Evolutionary conservation across 441 rosid species (phyloP).

Genomic region (Arabidopsis hybrid): DNA sequence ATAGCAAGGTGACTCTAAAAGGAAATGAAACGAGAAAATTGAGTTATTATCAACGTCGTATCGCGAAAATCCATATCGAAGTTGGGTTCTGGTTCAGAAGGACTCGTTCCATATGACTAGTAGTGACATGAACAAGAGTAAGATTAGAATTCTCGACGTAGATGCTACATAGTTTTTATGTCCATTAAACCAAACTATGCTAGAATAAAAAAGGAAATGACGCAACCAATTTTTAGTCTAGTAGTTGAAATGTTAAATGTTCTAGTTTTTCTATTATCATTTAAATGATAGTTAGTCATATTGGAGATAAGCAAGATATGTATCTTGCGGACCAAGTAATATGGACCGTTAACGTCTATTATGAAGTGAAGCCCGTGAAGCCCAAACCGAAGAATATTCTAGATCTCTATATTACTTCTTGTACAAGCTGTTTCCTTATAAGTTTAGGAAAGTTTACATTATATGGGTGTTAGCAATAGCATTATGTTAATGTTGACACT

Average conservation of each 20-base stretch:
- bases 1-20: neutral
- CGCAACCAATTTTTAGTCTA: neutral
- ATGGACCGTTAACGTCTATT: too few species aligned
- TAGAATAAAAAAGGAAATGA: neutral
- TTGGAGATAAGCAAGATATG: too few species aligned
- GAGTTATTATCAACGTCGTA: neutral
- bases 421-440: too few species aligned
- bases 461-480: too few species aligned
- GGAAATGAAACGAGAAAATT: conserved; percentile 8
- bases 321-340: too few species aligned
- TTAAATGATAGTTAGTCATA: neutral
- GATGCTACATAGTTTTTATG: neutral
- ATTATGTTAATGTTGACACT: too few species aligned
- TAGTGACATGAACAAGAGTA: conserved; percentile 3
- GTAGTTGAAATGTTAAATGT: neutral
- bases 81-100: neutral
- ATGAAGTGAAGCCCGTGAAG: too few species aligned
- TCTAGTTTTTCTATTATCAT: neutral
- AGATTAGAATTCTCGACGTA: neutral
- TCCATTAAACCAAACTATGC: neutral
- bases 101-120: neutral
- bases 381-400: too few species aligned
- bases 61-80: neutral
- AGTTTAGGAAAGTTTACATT: too few species aligned
- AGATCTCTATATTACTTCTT: too few species aligned